Conservation (phyloP, 108 stramenopile genomes). For the Skeletonema tropicum region DNA sequence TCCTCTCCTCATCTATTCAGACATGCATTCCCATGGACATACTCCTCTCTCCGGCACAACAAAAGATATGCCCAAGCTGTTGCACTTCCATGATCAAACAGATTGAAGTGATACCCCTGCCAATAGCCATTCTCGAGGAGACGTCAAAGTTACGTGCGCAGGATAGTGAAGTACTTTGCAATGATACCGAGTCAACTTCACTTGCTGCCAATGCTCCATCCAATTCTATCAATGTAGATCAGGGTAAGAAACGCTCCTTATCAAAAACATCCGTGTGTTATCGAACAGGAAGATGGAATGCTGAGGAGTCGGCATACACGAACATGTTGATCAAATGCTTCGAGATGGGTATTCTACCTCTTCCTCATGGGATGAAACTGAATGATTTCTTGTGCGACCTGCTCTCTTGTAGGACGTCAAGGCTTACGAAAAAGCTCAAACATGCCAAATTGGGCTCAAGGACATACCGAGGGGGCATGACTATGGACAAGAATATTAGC, state of each 20-base stretch:
- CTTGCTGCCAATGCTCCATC: conserved; percentile 5
- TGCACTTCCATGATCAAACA: conserved; percentile 4
- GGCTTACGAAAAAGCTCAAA: conserved; percentile 88
- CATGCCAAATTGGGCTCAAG: conserved; percentile 75
- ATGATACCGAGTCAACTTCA: conserved; percentile 9
- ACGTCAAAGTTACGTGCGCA: conserved; percentile 7
- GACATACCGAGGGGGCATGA: conserved; percentile 39
- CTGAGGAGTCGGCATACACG: conserved; percentile 68
- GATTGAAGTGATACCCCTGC: conserved; percentile 21
- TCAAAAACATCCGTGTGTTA: conserved; percentile 19
- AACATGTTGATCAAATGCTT: conserved; percentile 69
- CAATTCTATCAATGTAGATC: conserved; percentile 29
- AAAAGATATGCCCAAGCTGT: conserved; percentile 26
- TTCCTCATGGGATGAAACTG: conserved; percentile 80
- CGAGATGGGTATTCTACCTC: conserved; percentile 64
- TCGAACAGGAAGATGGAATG: conserved; percentile 83
- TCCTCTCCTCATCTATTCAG: conserved; percentile 3
- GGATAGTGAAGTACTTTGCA: conserved; percentile 12
- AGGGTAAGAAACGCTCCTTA: conserved; percentile 31
- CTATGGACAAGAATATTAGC: neutral
- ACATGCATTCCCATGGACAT: conserved; percentile 29
- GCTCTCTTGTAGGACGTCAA: conserved; percentile 71
- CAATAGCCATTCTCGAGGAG: conserved; percentile 47
- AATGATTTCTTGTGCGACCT: conserved; percentile 82
- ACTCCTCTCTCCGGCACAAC: conserved; percentile 12